A percentile compares a stretch with the other conserved stretches of the same genome.
Evolutionary conservation across 352 stramenopile species (phyloP).

Genomic region (Pythium phragmitis): DNA sequence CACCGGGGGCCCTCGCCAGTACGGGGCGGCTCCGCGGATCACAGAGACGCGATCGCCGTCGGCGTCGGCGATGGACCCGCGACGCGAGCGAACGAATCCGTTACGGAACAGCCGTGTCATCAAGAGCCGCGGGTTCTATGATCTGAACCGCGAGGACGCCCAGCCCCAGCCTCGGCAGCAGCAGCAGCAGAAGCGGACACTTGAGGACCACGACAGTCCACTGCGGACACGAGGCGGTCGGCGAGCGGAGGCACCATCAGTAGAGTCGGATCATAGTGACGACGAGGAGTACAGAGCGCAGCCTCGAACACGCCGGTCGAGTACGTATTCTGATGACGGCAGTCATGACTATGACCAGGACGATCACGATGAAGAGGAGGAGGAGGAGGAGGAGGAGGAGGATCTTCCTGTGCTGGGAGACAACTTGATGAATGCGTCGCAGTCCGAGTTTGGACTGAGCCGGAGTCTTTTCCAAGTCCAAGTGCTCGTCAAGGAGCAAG

Average conservation of each 20-base stretch:
- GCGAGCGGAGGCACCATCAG: not conserved
- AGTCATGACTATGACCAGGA: slow-evolving; percentile 23
- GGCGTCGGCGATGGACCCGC: slow-evolving; percentile 18
- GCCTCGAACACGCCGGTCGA: not conserved
- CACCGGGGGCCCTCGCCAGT: not conserved
- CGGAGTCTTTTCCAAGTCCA: slow-evolving; percentile 63
- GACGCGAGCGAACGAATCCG: slow-evolving; percentile 2
- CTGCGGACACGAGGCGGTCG: slow-evolving; percentile 1
- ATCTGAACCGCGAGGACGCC: slow-evolving; percentile 39
- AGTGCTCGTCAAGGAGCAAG: slow-evolving; percentile 41
- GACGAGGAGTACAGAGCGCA: not conserved
- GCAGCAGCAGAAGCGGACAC: not conserved
- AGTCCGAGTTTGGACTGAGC: slow-evolving; percentile 29
- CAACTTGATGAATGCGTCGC: not conserved
- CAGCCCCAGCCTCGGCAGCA: not conserved
- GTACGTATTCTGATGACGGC: slow-evolving; percentile 20
- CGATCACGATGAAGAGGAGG: slow-evolving; percentile 28
- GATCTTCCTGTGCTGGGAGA: slow-evolving; percentile 20
- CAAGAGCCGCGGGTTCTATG: slow-evolving; percentile 76
- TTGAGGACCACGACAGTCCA: slow-evolving; percentile 5
- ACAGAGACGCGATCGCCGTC: slow-evolving; percentile 36
- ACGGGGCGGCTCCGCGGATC: slow-evolving; percentile 28
- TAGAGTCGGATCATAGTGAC: not conserved
- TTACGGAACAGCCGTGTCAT: slow-evolving; percentile 68
- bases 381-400: slow-evolving; percentile 26